Evolutionary conservation across 306 rosid genomes (phyloP), one percentile per base, ranked within the genome.

Genomic region (Cercis canadensis): DNA sequence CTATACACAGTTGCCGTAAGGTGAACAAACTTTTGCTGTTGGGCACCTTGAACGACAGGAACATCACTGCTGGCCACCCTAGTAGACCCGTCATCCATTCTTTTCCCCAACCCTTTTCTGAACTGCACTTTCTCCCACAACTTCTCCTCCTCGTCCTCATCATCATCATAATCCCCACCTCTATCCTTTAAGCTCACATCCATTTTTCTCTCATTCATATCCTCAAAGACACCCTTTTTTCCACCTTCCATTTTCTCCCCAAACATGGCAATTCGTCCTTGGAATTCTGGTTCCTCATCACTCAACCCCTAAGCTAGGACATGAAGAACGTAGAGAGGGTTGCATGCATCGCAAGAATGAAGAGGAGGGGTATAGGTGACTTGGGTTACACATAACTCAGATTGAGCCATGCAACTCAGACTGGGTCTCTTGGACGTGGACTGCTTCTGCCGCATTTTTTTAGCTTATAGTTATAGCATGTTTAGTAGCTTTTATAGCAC

Each of bases 71-170:
- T 71, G 55, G 57, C 76, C 17, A 62, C 94, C 80, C 96, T 80
- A 59, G 68, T 62, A 73, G 88, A 19, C 47, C 96, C 93, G 65
- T 94, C 92, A 76, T 90, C 98, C 87, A 84, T 82, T 72, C 95
- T 87, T 86, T 94, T 94, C 74, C 98, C 98, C 81, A 94, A 65
- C 3, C 96, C 98, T 85, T 94, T 94, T 78, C 96, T 83, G 68
- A 94, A 80, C 85, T 94, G 98, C 76, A 87, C 98, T 37, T 89
- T 92, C 74, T 94, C 98, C 98, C 98, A 94, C 81, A 88, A 70
- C 60, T 82, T 89, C 78, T 93, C 93, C 77, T 90, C 98, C 54
- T 94, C 98, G 0, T 90, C 97, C 4, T 90, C 91, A 1, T 65
- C 78, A 18, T 55, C 29, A 24, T 24, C 29, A 24, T 24, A 24